Evolutionary conservation across 805 yeast species (phyloP).

Genomic region (Candida boidinii): DNA sequence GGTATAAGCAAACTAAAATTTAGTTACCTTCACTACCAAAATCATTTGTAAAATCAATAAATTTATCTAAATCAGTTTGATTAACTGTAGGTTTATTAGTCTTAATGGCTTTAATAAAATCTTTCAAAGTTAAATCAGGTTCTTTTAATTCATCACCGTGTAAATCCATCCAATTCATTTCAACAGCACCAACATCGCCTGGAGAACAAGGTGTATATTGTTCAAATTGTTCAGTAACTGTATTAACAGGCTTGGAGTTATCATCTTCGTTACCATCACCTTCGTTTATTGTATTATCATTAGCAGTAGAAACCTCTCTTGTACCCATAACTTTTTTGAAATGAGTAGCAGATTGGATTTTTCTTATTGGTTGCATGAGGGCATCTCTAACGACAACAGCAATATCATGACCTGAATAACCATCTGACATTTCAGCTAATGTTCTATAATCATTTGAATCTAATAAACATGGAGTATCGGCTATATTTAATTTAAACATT

Average conservation of each 20-base stretch:
- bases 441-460: slow-evolving; percentile 64
- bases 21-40: slow-evolving; percentile 96
- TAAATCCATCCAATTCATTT: slow-evolving; percentile 90
- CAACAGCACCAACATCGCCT: slow-evolving; percentile 80
- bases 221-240: slow-evolving; percentile 24
- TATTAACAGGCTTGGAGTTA: no score
- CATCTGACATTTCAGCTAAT: slow-evolving; percentile 90
- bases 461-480: slow-evolving; percentile 77
- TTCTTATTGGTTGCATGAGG: slow-evolving; percentile 94
- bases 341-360: slow-evolving; percentile 93
- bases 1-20: slow-evolving; percentile 1
- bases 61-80: slow-evolving; percentile 70
- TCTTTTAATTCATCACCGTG: slow-evolving; percentile 84
- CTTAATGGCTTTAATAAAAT: slow-evolving; percentile 86
- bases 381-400: slow-evolving; percentile 97
- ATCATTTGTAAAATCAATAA: slow-evolving; percentile 82
- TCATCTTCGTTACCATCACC: no score
- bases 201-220: slow-evolving; percentile 92
- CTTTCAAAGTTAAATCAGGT: slow-evolving; percentile 84
- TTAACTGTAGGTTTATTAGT: slow-evolving; percentile 94
- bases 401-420: slow-evolving; percentile 95
- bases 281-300: no score
- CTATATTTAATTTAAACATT: slow-evolving; percentile 93
- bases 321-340: slow-evolving; percentile 54
- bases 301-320: slow-evolving; percentile 26